These are phyloP conservation scores for Tolypocladium cylindrosporum DNA, from an alignment of 2,329 filamentous ascomycete species.

Conservation along the genomic window DNA sequence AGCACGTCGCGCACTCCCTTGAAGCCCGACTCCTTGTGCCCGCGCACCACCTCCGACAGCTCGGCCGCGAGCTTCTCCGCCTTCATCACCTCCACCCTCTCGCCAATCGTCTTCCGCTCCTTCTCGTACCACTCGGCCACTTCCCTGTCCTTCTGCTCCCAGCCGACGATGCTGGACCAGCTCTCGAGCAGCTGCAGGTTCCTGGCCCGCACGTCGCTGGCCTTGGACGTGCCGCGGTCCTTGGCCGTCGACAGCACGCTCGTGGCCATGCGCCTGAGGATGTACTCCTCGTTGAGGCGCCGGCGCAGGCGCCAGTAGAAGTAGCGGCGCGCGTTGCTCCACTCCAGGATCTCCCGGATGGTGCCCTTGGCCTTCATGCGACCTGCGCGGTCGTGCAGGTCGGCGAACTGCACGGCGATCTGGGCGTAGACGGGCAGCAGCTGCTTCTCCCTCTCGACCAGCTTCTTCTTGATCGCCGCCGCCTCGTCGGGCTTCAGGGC, in stretches of 20 bases:
- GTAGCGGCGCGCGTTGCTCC: constrained; percentile 86
- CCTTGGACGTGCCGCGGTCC: constrained; percentile 26
- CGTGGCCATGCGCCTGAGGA: constrained; percentile 75
- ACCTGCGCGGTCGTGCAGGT: constrained; percentile 91
- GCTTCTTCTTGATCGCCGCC: constrained; percentile 71
- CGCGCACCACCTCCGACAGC: constrained; percentile 32
- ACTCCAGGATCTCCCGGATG: constrained; percentile 75
- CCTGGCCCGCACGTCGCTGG: constrained; percentile 46
- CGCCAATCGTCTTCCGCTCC: constrained; percentile 72
- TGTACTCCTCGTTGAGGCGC: constrained; percentile 93
- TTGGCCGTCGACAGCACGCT: constrained; percentile 21
- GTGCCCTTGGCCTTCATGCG: constrained; percentile 98
- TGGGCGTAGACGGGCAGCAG: constrained; percentile 90
- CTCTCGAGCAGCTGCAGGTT: constrained; percentile 70
- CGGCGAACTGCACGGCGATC: constrained; percentile 93
- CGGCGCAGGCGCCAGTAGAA: constrained; percentile 99
- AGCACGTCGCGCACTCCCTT: constrained; percentile 82
- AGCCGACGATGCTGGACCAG: constrained; percentile 72
- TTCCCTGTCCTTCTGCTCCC: constrained; percentile 67
- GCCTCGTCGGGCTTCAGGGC: constrained; percentile 64
- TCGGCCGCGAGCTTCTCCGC: constrained; percentile 51
- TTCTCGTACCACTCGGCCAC: constrained; percentile 96
- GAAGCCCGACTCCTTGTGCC: constrained; percentile 56
- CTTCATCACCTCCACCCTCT: constrained; percentile 80
- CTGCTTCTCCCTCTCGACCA: constrained; percentile 75